Evolutionary conservation across 2,329 filamentous ascomycete genomes (phyloP), one percentile per base, ranked within the genome.

Genomic region (Daldinia sp.): DNA sequence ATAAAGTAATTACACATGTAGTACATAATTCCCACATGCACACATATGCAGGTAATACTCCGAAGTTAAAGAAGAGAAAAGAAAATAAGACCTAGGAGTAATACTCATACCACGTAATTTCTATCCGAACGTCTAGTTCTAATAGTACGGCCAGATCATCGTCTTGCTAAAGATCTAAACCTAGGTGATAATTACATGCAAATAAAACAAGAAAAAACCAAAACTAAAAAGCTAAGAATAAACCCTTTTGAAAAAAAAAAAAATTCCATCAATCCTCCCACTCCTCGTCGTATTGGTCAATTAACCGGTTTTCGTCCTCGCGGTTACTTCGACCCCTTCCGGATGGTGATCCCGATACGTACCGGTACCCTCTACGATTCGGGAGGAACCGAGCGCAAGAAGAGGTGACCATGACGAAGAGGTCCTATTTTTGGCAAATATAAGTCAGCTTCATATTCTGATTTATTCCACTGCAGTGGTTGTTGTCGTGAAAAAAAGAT

Each of bases 251-350:
- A 51, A 30, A 13, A 39, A 28, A 42, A 56, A 56, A 56, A 20
- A 15, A 23, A 56, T 41, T 18, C 41, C 61, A 69, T 80, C 75
- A 90, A 71, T 97, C 94, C 74, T 98, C 94, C 95, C 95, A 98
- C 78, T 98, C 94, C 79, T 98, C 95, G 76, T 98, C 96, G 67
- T 98, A 85, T 80, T 98, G 93, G 79, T 98, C 95, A 79, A 99
- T 98, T 74, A 98, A 82, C 70, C 94, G 85, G 80, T 98, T 98
- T 81, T 98, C 96, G 62, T 94, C 94, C 66, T 98, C 95, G 63
- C 85, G 79, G 75, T 83, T 83, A 73, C 84, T 78, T 68, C 82
- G 80, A 51, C 73, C 74, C 44, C 76, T 80, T 42, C 84, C 82
- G 71, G 79, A 85, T 10, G 86, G 82, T 54, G 85, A 87, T 13